A percentile compares a stretch with the other conserved stretches of the same genome.
Evolutionary conservation across 148 eudicot species (phyloP).

Genomic region (Camellia granthamiana): DNA sequence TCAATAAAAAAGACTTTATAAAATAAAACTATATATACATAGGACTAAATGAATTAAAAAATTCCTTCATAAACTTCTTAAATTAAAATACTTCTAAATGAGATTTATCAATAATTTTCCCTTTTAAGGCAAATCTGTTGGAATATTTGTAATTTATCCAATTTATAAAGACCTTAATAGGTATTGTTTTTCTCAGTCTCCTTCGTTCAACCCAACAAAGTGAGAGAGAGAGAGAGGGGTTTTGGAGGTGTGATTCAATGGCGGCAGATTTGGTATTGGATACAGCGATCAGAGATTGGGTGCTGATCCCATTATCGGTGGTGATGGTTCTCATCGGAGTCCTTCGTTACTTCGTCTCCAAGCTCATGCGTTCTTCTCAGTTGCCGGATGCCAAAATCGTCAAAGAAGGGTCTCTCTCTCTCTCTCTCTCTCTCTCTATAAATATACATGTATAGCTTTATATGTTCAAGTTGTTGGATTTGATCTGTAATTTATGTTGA

Average conservation of each 20-base stretch:
- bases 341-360: constrained; percentile 93
- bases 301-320: constrained; percentile 74
- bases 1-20: too few relatives aligned
- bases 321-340: constrained; percentile 95
- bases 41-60: too few relatives aligned
- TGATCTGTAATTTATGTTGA: constrained; percentile 6
- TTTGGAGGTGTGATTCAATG: constrained; percentile 33
- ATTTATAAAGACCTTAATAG: too few relatives aligned
- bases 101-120: too few relatives aligned
- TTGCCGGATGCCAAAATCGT: constrained; percentile 78
- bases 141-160: too few relatives aligned
- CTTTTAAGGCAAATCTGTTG: too few relatives aligned
- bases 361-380: constrained; percentile 79
- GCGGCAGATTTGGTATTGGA: constrained; percentile 92
- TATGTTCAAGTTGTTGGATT: background rate
- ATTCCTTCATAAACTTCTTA: too few relatives aligned
- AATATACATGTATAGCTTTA: background rate
- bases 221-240: background rate
- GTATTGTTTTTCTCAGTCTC: too few relatives aligned
- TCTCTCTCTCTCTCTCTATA: background rate
- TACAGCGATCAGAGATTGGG: constrained; percentile 97
- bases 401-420: constrained; percentile 74
- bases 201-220: background rate
- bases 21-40: too few relatives aligned
- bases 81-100: too few relatives aligned